These are phyloP conservation scores for Hirsutella thompsonii DNA, from an alignment of 2,329 filamentous ascomycete genomes.

Conservation along the genomic window DNA sequence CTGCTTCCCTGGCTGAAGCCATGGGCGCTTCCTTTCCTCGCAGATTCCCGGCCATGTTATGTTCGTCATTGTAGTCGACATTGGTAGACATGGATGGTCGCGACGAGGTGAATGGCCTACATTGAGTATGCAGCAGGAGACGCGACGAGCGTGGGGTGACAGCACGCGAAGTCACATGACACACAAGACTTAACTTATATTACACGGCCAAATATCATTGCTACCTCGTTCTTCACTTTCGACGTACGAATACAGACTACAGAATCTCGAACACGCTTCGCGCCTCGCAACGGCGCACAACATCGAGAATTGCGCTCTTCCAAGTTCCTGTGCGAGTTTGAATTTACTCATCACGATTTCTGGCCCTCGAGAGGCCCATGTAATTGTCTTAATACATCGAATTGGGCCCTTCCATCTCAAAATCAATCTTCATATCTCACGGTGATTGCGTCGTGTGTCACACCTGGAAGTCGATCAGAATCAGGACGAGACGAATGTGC, in stretches of 20 bases:
- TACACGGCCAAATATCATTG: too few relatives aligned
- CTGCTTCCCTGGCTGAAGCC: conserved; percentile 6
- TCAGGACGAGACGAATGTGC: neutral
- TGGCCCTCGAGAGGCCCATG: too few relatives aligned
- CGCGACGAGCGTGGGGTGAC: neutral
- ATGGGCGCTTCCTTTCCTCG: conserved; percentile 8
- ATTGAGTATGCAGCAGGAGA: neutral
- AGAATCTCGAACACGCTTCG: too few relatives aligned
- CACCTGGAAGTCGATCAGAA: conserved; percentile 10
- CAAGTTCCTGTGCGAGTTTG: too few relatives aligned
- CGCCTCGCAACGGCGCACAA: too few relatives aligned
- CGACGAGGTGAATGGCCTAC: neutral
- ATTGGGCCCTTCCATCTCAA: too few relatives aligned
- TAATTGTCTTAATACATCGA: too few relatives aligned
- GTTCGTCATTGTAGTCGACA: conserved; percentile 11
- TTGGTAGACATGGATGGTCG: neutral
- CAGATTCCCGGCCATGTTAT: conserved; percentile 15
- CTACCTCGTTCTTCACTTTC: too few relatives aligned
- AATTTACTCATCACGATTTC: too few relatives aligned
- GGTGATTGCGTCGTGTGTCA: conserved; percentile 23
- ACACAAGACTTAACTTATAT: too few relatives aligned
- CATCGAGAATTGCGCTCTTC: too few relatives aligned
- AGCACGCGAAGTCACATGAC: neutral
- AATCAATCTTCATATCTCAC: conserved; percentile 19
- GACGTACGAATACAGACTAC: too few relatives aligned